Conservation (phyloP, 2,329 filamentous ascomycete genomes). For the Cryphonectria radicalis region DNA sequence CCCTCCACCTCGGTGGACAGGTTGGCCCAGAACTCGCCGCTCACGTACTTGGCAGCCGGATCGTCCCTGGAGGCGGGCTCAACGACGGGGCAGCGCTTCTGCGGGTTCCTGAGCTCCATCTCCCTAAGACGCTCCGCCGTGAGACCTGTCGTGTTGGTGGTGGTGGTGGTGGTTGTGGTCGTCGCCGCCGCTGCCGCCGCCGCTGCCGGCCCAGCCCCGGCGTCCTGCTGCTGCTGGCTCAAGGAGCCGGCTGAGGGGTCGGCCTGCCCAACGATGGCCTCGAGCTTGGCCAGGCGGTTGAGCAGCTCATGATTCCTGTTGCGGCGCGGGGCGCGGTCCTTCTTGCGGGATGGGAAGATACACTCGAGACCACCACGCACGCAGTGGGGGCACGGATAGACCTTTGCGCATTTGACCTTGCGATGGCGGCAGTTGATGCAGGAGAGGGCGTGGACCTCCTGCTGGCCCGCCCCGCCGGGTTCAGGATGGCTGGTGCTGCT, state of each 20-base stretch:
- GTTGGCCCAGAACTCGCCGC: slow-evolving; percentile 50
- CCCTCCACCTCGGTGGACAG: slow-evolving; percentile 51
- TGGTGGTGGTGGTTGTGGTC: not conserved
- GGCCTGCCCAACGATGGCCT: slow-evolving; percentile 50
- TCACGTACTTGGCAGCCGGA: slow-evolving; percentile 42
- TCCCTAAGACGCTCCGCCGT: not conserved
- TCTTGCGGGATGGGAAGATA: slow-evolving; percentile 50
- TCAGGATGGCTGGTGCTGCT: slow-evolving; percentile 20
- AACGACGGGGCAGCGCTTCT: slow-evolving; percentile 21
- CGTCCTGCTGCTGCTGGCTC: not conserved
- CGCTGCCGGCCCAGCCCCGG: not conserved
- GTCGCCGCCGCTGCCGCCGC: too few relatives aligned
- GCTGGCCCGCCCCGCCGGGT: not conserved
- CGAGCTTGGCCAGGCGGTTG: slow-evolving; percentile 48
- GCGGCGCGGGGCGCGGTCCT: slow-evolving; percentile 45
- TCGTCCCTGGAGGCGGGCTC: slow-evolving; percentile 20
- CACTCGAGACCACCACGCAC: slow-evolving; percentile 52
- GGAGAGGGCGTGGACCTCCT: slow-evolving; percentile 38
- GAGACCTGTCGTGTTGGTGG: not conserved
- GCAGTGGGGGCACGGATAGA: slow-evolving; percentile 60
- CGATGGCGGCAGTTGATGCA: slow-evolving; percentile 67
- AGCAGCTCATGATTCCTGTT: slow-evolving; percentile 50
- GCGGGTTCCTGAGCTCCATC: slow-evolving; percentile 17
- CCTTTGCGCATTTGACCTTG: slow-evolving; percentile 64
- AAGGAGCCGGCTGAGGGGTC: slow-evolving; percentile 38